A percentile compares a stretch with the other conserved stretches of the same genome.
Evolutionary conservation across 495 filamentous ascomycete species (phyloP).

Genomic region (Tuber magnatum): DNA sequence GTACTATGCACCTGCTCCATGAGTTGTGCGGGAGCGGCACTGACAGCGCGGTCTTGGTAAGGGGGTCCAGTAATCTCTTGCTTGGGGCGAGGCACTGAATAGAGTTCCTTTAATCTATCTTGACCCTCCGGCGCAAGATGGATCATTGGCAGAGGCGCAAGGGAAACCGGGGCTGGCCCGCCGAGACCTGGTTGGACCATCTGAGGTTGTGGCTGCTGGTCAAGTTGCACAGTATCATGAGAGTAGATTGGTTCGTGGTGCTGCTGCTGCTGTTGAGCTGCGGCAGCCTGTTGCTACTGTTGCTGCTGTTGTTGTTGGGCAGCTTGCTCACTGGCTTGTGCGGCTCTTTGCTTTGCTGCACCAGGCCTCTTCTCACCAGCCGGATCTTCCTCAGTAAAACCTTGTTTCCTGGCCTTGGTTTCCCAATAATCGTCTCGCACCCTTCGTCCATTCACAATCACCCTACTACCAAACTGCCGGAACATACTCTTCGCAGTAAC

Average conservation of each 20-base stretch:
- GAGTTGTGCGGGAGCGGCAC: conserved; percentile 73
- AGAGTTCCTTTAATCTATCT: conserved; percentile 72
- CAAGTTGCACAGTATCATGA: conserved; percentile 53
- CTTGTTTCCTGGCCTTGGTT: conserved; percentile 90
- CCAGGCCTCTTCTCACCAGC: conserved; percentile 96
- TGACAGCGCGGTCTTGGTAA: conserved; percentile 79
- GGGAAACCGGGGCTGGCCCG: conserved; percentile 54
- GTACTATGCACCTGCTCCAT: conserved; percentile 80
- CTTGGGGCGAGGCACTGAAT: conserved; percentile 71
- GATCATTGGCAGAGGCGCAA: conserved; percentile 76
- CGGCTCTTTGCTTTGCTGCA: conserved; percentile 78
- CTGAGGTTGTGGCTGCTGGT: conserved; percentile 52
- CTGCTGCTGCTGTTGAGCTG: conserved; percentile 45
- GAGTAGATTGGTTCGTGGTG: conserved; percentile 55
- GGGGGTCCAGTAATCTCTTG: conserved; percentile 84
- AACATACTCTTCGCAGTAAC: conserved; percentile 99
- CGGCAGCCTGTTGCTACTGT: conserved; percentile 43
- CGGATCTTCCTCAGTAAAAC: conserved; percentile 94
- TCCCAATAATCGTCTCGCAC: conserved; percentile 99
- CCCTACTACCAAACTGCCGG: conserved; percentile 92
- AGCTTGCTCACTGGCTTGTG: conserved; percentile 56
- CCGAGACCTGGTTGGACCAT: conserved; percentile 65
- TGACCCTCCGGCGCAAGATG: conserved; percentile 58
- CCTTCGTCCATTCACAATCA: conserved; percentile 79
- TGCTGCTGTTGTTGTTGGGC: conserved; percentile 37